Base-by-base conservation (phyloP, 2,329 filamentous ascomycete species). In the Trichophaea hybrida region DNA sequence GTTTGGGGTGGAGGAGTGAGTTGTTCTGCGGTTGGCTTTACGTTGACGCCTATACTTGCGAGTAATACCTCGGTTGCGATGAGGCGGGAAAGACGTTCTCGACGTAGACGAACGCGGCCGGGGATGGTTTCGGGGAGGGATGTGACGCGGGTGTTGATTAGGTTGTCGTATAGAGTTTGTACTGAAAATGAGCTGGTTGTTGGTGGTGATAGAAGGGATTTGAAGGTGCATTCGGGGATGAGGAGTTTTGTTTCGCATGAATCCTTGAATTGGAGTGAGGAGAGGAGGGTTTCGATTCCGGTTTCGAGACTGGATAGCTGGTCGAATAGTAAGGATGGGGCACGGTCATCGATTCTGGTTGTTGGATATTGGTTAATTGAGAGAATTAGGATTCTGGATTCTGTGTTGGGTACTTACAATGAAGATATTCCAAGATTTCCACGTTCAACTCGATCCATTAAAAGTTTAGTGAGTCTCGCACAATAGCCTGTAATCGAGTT, bases 391-490 rank as follows among this genome's bases (percentile, higher is more conserved):
- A 35, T 5, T n/a, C 4, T 46, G 17, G 35, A 54, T 24, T 2
- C 51, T 2, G 5, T 54, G 2, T 37, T 32, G 8, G 10, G 34
- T 6, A 64, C 58, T 17, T 61, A 61, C 10, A 62, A 49, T 12
- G 62, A 53, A 6, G 63, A 60, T 13, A 64, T 60, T 2, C 63
- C 63, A 2, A 65, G 59, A n/a, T 62, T 59, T 7, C 44, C 59
- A 31, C 51, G 46, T 13, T 52, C 24, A 6, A 57, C 50, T 1
- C 63, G 44, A 31, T 38, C 52, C 5, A 32, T 8, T 2, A 64
- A 38, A 1, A 59, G 31, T 4, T 54, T 34, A 34, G 48, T 56
- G n/a, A 63, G 34, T 10, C 32, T 52, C 0, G 12, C 12, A 5
- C 50, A 34, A 2, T 57, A 59, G 4, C 35, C 50, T 1, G 40